Evolutionary conservation across 1,139 yeast species (phyloP).

Genomic region (Candida sp.): DNA sequence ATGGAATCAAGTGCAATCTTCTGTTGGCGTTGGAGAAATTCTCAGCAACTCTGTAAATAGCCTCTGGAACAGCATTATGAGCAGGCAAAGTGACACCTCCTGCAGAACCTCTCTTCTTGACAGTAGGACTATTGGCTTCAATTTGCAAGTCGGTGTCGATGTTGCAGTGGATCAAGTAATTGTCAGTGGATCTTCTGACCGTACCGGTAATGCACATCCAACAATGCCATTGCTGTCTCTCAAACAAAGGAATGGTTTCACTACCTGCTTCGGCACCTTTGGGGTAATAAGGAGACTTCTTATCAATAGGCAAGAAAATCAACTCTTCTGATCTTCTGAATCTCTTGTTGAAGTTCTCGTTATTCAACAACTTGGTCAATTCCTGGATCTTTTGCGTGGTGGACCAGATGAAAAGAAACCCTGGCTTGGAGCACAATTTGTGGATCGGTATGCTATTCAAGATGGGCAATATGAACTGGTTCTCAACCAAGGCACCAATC

Average conservation of each 20-base stretch:
- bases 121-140: slow-evolving; percentile 34
- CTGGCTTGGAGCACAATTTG: slow-evolving; percentile 80
- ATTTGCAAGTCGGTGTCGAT: slow-evolving; percentile 85
- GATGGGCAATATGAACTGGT: slow-evolving; percentile 65
- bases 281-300: slow-evolving; percentile 65
- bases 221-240: slow-evolving; percentile 84
- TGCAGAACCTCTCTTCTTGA: slow-evolving; percentile 1
- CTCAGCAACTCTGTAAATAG: slow-evolving; percentile 84
- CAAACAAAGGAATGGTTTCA: slow-evolving; percentile 29
- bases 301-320: slow-evolving; percentile 66
- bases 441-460: slow-evolving; percentile 71
- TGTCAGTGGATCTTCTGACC: slow-evolving; percentile 82
- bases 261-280: slow-evolving; percentile 6
- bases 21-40: slow-evolving; percentile 85
- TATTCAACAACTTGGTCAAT: slow-evolving; percentile 58
- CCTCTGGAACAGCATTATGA: slow-evolving; percentile 63
- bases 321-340: slow-evolving; percentile 91
- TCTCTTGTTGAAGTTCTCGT: slow-evolving; percentile 69
- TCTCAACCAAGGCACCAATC: slow-evolving; percentile 85
- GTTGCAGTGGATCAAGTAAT: slow-evolving; percentile 88
- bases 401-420: slow-evolving; percentile 87
- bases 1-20: slow-evolving; percentile 84
- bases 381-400: slow-evolving; percentile 73
- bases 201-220: slow-evolving; percentile 99
- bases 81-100: not conserved